Conservation (phyloP, 192 early-diverging fungal species). For the Nowakowskiella sp. region DNA sequence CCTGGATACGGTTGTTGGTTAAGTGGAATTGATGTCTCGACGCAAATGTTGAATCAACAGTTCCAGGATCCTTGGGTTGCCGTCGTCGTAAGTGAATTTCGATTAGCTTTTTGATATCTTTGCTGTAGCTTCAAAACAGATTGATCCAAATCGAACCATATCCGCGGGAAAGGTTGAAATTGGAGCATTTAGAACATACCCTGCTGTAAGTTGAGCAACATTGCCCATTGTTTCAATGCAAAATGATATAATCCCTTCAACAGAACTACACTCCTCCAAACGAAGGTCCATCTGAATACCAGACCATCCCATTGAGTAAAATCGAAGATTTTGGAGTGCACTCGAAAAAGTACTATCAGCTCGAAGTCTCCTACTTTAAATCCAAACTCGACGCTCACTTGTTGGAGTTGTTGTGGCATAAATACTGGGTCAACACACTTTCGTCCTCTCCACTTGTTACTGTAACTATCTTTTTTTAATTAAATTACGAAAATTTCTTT, state of each 20-base stretch:
- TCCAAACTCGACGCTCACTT: constrained; percentile 78
- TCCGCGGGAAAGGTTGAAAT: constrained; percentile 95
- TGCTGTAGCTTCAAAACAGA: constrained; percentile 36
- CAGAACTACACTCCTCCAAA: constrained; percentile 70
- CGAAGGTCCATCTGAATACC: constrained; percentile 75
- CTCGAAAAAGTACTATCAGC: constrained; percentile 78
- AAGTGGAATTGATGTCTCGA: constrained; percentile 95
- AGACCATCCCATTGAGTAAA: constrained; percentile 86
- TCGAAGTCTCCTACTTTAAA: constrained; percentile 89
- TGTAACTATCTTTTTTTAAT: constrained; percentile 33
- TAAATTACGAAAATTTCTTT: neutral
- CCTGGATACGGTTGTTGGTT: constrained; percentile 99
- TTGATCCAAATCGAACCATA: constrained; percentile 96
- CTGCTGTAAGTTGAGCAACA: constrained; percentile 49
- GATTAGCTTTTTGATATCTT: constrained; percentile 5
- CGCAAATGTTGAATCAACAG: constrained; percentile 91
- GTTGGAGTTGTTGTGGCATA: constrained; percentile 91
- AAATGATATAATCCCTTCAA: constrained; percentile 18
- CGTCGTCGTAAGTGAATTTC: constrained; percentile 67
- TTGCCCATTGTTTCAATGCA: neutral
- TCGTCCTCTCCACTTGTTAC: constrained; percentile 84
- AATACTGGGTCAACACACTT: constrained; percentile 96
- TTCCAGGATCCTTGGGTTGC: constrained; percentile 92
- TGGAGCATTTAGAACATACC: constrained; percentile 98
- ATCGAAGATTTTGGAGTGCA: constrained; percentile 99